Evolutionary conservation across 805 yeast species (phyloP).

Genomic region (Metschnikowia reukaufii): DNA sequence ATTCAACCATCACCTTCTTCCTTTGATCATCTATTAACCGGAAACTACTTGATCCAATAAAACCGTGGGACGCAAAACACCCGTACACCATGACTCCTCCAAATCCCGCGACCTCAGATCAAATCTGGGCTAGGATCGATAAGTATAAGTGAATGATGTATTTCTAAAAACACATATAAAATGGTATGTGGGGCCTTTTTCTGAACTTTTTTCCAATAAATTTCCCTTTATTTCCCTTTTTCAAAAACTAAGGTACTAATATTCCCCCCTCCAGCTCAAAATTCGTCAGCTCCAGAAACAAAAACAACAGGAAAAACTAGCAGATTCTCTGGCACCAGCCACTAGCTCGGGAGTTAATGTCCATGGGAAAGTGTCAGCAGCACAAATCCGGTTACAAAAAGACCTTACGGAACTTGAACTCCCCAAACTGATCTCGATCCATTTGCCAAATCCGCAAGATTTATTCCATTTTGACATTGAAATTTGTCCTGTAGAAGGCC

Average conservation of each 20-base stretch:
- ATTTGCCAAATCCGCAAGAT: conserved; percentile 52
- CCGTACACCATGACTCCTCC: too few species aligned
- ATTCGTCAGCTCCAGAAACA: conserved; percentile 28
- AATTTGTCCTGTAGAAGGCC: conserved; percentile 70
- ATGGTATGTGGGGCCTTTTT: conserved; percentile 2
- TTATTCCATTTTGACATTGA: conserved; percentile 60
- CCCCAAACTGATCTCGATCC: conserved; percentile 55
- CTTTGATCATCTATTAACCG: too few species aligned
- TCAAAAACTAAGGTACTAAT: too few species aligned
- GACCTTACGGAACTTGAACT: conserved; percentile 69
- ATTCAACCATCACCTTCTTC: too few species aligned
- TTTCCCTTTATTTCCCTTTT: too few species aligned
- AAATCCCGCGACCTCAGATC: too few species aligned
- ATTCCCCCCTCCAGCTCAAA: conserved; percentile 23
- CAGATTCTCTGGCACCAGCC: neutral
- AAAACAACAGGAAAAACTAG: conserved; percentile 16
- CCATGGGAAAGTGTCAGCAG: conserved; percentile 44
- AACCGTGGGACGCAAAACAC: too few species aligned
- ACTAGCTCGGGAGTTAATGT: neutral
- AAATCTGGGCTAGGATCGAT: too few species aligned
- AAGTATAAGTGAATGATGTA: too few species aligned
- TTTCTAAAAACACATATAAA: too few species aligned
- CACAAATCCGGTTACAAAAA: conserved; percentile 74
- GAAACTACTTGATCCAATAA: too few species aligned
- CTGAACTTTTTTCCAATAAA: too few species aligned